phyloP scores from a whole-genome alignment of 192 early-diverging fungal genomes.

The Polychytrium aggregatum region DNA sequence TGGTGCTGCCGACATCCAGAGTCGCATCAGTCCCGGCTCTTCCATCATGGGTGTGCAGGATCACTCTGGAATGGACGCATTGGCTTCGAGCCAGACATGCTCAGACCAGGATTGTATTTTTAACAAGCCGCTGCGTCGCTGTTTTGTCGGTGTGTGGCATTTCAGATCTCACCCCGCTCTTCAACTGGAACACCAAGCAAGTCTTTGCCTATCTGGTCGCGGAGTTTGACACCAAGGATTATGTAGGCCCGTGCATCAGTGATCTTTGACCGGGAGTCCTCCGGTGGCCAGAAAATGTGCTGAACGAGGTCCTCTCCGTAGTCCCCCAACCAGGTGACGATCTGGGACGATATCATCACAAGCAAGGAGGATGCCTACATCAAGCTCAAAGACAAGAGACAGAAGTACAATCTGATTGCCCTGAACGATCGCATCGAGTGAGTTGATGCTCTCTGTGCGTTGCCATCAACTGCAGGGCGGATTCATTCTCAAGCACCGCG shows the following conservation, averaged over 20 bases:
- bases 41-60: background rate
- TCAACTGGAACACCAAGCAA: conserved; percentile 89
- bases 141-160: background rate
- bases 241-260: conserved; percentile 34
- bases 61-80: background rate
- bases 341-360: conserved; percentile 77
- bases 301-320: background rate
- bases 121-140: background rate
- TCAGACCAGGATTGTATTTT: background rate
- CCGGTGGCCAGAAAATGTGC: background rate
- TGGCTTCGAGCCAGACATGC: background rate
- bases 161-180: conserved; percentile 63
- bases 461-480: too few species aligned
- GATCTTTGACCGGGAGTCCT: background rate
- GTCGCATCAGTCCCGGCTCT: background rate
- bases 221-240: conserved; percentile 58
- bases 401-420: conserved; percentile 71
- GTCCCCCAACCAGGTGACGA: conserved; percentile 54
- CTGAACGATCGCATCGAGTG: too few species aligned
- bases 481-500: too few species aligned
- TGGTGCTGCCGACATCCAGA: too few species aligned
- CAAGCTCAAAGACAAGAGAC: conserved; percentile 34
- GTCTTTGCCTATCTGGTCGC: conserved; percentile 68
- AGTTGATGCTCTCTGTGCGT: too few species aligned
- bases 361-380: conserved; percentile 55